phyloP scores from a whole-genome alignment of 2,329 filamentous ascomycete species.

The Cercospora sp. region DNA sequence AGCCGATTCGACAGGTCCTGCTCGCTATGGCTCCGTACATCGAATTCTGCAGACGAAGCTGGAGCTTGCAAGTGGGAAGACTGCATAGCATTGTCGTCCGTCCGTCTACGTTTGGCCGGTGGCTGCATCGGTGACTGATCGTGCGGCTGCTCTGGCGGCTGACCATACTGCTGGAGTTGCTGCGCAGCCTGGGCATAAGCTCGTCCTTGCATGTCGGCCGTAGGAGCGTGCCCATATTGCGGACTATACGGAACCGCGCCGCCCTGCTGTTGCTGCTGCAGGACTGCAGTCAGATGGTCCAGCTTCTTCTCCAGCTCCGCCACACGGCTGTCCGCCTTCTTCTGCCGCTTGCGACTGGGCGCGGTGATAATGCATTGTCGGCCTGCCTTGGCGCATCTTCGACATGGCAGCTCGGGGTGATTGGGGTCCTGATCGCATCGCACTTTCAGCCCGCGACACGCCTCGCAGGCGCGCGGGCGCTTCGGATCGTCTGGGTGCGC shows the following conservation, averaged over 20 bases:
- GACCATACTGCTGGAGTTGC: constrained; percentile 16
- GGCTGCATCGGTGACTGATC: constrained; percentile 23
- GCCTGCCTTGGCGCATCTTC: constrained; percentile 76
- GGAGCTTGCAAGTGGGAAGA: not conserved
- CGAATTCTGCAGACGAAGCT: not conserved
- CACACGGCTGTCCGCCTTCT: constrained; percentile 86
- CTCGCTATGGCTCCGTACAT: constrained; percentile 9
- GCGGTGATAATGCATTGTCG: constrained; percentile 74
- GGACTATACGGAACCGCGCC: constrained; percentile 21
- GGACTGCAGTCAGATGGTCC: constrained; percentile 77
- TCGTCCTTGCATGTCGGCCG: constrained; percentile 23
- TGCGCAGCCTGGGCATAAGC: constrained; percentile 16
- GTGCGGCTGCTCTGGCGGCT: constrained; percentile 7
- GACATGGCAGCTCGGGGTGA: constrained; percentile 58
- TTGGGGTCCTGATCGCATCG: constrained; percentile 75
- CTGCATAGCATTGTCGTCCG: constrained; percentile 24
- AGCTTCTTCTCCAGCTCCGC: constrained; percentile 92
- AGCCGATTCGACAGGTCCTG: constrained; percentile 10
- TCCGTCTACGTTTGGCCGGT: constrained; percentile 31
- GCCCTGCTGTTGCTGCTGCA: constrained; percentile 55
- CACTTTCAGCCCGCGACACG: constrained; percentile 58
- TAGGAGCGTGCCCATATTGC: constrained; percentile 10
- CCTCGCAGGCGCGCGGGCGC: constrained; percentile 50
- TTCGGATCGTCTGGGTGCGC: constrained; percentile 42
- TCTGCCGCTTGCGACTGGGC: constrained; percentile 76